A percentile compares a stretch with the other conserved stretches of the same genome.
phyloP scores from a whole-genome alignment of 2,329 filamentous ascomycete genomes.

The Penicillium sp. region DNA sequence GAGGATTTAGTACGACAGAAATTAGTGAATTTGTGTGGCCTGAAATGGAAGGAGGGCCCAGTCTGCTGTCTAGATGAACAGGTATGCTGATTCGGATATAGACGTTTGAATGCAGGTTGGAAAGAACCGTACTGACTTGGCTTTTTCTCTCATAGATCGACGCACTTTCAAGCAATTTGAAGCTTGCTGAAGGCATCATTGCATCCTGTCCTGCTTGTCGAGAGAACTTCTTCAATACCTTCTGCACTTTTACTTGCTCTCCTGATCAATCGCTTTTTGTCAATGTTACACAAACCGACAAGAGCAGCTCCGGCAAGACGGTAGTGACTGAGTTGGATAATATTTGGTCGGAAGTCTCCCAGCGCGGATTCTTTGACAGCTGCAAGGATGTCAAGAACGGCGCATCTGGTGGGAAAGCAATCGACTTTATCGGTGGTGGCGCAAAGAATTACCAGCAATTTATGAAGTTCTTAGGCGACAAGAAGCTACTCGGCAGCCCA shows the following conservation, averaged over 20 bases:
- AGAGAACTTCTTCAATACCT: slow-evolving; percentile 97
- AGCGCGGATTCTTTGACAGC: slow-evolving; percentile 87
- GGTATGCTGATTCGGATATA: slow-evolving; percentile 40
- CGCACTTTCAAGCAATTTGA: slow-evolving; percentile 77
- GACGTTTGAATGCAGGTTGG: not conserved
- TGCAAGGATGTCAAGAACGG: slow-evolving; percentile 99
- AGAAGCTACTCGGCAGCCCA: slow-evolving; percentile 85
- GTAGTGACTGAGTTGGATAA: slow-evolving; percentile 91
- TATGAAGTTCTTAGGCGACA: slow-evolving; percentile 88
- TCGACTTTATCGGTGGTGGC: slow-evolving; percentile 93
- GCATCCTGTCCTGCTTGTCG: slow-evolving; percentile 95
- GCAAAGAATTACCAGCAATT: slow-evolving; percentile 87
- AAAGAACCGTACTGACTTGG: slow-evolving; percentile 9
- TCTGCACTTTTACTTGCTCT: slow-evolving; percentile 97
- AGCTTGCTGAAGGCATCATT: slow-evolving; percentile 84
- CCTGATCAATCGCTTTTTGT: slow-evolving; percentile 94
- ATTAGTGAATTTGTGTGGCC: slow-evolving; percentile 81
- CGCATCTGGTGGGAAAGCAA: slow-evolving; percentile 87
- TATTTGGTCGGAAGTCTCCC: slow-evolving; percentile 79
- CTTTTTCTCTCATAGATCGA: slow-evolving; percentile 59
- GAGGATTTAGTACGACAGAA: slow-evolving; percentile 70
- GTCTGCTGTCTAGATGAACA: slow-evolving; percentile 85
- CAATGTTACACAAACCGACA: slow-evolving; percentile 77
- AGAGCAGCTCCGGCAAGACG: slow-evolving; percentile 53
- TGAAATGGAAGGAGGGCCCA: slow-evolving; percentile 78